Percentiles rank a stretch among this genome's conserved stretches.
phyloP scores from a whole-genome alignment of 768 basidiomycete species.

The Xerocomellus intermedius region DNA sequence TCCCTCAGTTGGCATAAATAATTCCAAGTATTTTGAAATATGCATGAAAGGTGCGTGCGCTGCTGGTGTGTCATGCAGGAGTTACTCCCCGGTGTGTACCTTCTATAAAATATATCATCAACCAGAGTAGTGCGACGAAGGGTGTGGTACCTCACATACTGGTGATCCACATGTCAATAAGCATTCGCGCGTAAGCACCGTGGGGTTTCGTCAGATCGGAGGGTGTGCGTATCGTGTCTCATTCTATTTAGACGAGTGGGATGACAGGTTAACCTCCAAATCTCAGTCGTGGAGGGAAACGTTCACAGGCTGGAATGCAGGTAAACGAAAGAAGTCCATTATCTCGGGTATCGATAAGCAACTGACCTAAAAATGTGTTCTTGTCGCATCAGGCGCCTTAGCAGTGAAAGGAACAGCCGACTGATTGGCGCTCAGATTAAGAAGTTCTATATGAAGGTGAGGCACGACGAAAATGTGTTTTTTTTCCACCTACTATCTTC shows the following conservation, averaged over 20 bases:
- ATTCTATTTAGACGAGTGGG: neutral
- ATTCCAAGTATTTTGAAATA: neutral
- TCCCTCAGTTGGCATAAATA: neutral
- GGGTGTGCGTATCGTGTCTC: neutral
- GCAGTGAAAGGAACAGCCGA: too few relatives aligned
- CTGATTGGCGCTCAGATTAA: too few relatives aligned
- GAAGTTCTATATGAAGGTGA: too few relatives aligned
- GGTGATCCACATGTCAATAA: neutral
- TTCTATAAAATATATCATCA: neutral
- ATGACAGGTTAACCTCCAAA: neutral
- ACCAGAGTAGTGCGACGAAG: neutral
- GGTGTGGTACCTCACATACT: neutral
- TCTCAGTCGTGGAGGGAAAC: neutral
- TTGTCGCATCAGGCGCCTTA: too few relatives aligned
- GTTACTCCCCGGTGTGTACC: neutral
- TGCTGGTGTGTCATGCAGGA: neutral
- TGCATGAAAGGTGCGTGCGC: neutral
- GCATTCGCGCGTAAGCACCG: neutral
- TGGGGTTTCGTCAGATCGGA: neutral
- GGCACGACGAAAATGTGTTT: too few relatives aligned
- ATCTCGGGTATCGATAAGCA: too few relatives aligned
- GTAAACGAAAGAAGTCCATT: conserved; percentile 8
- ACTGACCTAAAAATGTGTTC: too few relatives aligned
- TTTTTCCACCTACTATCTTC: too few relatives aligned
- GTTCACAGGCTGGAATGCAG: neutral